Conservation (phyloP, 2,329 filamentous ascomycete species). For the Huntiella bhutanensis region DNA sequence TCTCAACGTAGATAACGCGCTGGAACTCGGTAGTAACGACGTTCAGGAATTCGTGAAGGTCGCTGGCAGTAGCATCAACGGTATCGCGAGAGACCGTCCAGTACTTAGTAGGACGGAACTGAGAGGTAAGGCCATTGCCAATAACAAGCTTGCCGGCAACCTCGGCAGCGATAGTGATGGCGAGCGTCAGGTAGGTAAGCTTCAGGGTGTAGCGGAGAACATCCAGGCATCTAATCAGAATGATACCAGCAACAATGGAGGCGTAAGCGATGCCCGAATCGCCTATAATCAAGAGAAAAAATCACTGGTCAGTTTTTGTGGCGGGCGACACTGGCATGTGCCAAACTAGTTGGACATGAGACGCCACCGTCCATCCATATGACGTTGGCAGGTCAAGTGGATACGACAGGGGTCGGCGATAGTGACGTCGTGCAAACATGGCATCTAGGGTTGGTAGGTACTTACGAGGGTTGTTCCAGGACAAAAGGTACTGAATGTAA, state of each 20-base stretch:
- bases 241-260: constrained; percentile 37
- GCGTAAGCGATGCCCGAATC: constrained; percentile 47
- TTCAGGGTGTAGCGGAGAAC: constrained; percentile 46
- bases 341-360: background rate
- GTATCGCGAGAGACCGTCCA: constrained; percentile 46
- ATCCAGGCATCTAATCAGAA: constrained; percentile 46
- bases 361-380: background rate
- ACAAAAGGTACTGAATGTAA: constrained; percentile 49
- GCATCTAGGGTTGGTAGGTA: constrained; percentile 11
- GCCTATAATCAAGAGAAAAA: constrained; percentile 21
- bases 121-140: constrained; percentile 42
- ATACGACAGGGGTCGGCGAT: too few species aligned
- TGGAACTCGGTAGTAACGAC: constrained; percentile 54
- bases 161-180: constrained; percentile 41
- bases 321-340: background rate
- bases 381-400: too few species aligned
- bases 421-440: too few species aligned
- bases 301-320: background rate
- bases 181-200: constrained; percentile 43
- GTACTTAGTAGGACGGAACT: constrained; percentile 48
- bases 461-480: constrained; percentile 50
- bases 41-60: constrained; percentile 50
- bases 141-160: constrained; percentile 40
- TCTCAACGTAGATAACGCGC: constrained; percentile 50
- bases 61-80: constrained; percentile 40